These are phyloP conservation scores for Vanderwaltozyma verrucispora DNA, from an alignment of 805 yeast genomes.

Conservation along the genomic window DNA sequence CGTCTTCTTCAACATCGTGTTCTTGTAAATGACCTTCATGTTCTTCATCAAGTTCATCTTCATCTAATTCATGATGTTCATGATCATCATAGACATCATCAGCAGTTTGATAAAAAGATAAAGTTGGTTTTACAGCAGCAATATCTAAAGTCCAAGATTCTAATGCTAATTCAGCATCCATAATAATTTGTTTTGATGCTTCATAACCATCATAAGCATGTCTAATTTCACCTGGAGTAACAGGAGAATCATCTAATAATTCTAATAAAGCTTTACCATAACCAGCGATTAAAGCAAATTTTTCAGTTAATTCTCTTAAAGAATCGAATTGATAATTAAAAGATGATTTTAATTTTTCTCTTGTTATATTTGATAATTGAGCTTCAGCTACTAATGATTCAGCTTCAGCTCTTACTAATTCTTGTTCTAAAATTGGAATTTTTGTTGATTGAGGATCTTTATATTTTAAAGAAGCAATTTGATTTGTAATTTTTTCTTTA, in stretches of 20 bases:
- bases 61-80: conserved; percentile 9
- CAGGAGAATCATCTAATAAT: conserved; percentile 92
- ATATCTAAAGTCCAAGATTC: conserved; percentile 95
- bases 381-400: conserved; percentile 99
- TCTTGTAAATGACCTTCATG: no score
- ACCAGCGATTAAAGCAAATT: conserved; percentile 94
- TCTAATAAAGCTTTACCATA: conserved; percentile 97
- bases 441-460: conserved; percentile 98
- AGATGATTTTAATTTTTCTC: conserved; percentile 96
- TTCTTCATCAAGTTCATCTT: conserved; percentile 11
- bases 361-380: conserved; percentile 93
- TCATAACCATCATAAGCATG: conserved; percentile 98
- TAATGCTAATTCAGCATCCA: conserved; percentile 91
- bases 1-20: conserved; percentile 2
- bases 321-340: conserved; percentile 96
- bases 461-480: conserved; percentile 95
- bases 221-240: conserved; percentile 98
- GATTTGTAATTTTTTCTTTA: conserved; percentile 94
- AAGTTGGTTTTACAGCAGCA: conserved; percentile 89
- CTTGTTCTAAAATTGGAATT: conserved; percentile 92
- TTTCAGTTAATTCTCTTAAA: conserved; percentile 88
- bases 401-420: conserved; percentile 97
- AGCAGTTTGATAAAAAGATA: conserved; percentile 68
- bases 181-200: conserved; percentile 94
- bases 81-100: conserved; percentile 50